Conservation (phyloP, 2,329 filamentous ascomycete species). For the Cladosporium austrohemisphaericum region DNA sequence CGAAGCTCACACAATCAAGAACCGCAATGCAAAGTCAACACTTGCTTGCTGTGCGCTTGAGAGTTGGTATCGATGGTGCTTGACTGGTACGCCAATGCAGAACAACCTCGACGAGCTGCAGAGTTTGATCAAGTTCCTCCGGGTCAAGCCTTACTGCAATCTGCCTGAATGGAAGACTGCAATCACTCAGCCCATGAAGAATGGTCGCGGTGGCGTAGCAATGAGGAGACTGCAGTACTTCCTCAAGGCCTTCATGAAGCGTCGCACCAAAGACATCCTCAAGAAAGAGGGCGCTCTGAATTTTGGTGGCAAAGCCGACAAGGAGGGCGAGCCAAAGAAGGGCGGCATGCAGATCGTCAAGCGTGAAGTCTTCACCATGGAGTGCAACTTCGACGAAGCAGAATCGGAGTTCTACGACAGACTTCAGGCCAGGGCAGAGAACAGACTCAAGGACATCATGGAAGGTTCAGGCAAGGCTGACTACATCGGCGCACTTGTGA, state of each 20-base stretch:
- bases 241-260: slow-evolving; percentile 93
- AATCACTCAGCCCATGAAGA: slow-evolving; percentile 86
- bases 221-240: slow-evolving; percentile 82
- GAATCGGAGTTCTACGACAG: slow-evolving; percentile 84
- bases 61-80: slow-evolving; percentile 88
- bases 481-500: slow-evolving; percentile 88
- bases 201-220: slow-evolving; percentile 81
- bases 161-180: slow-evolving; percentile 84
- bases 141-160: slow-evolving; percentile 87
- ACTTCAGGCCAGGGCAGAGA: slow-evolving; percentile 78
- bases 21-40: slow-evolving; percentile 90
- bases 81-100: slow-evolving; percentile 96
- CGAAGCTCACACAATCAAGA: slow-evolving; percentile 98
- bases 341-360: slow-evolving; percentile 86
- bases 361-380: slow-evolving; percentile 78
- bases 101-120: slow-evolving; percentile 97
- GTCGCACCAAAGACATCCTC: slow-evolving; percentile 95
- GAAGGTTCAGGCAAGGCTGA: slow-evolving; percentile 66
- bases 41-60: slow-evolving; percentile 84
- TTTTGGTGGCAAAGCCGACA: slow-evolving; percentile 63
- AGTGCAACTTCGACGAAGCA: slow-evolving; percentile 70
- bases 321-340: slow-evolving; percentile 53
- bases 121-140: slow-evolving; percentile 85
- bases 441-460: slow-evolving; percentile 86
- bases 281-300: slow-evolving; percentile 80